Percentiles rank a stretch among this genome's conserved stretches.
Conservation (phyloP, 176 grass and related monocot genomes). For the Themeda triandra region DNA sequence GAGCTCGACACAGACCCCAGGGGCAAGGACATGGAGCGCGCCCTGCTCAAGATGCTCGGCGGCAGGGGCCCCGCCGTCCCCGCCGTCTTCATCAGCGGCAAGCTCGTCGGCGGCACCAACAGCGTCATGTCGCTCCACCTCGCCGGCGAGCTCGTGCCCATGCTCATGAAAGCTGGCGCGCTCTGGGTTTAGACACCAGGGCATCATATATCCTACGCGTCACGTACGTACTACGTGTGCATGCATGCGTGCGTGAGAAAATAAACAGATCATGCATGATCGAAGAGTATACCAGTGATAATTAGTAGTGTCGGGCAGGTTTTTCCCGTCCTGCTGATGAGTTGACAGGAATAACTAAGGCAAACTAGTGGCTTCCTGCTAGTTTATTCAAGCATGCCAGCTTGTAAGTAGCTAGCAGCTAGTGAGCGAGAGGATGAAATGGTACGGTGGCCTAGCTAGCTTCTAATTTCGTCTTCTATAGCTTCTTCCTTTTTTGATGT, state of each 20-base stretch:
- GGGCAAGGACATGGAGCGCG: constrained; percentile 57
- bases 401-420: not conserved
- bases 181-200: constrained; percentile 42
- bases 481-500: too few species aligned
- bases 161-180: constrained; percentile 51
- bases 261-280: not conserved
- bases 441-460: not conserved
- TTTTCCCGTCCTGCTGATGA: constrained; percentile 11
- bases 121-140: constrained; percentile 61
- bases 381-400: not conserved
- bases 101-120: constrained; percentile 50
- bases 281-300: too few species aligned
- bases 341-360: not conserved
- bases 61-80: constrained; percentile 23
- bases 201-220: too few species aligned
- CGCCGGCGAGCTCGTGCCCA: constrained; percentile 38
- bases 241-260: not conserved
- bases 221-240: not conserved
- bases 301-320: not conserved
- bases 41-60: constrained; percentile 39
- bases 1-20: constrained; percentile 57
- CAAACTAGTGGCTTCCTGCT: too few species aligned
- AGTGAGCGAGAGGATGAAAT: not conserved
- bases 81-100: constrained; percentile 48
- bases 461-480: not conserved